Conservation (phyloP, 1,139 yeast species). For the Ashbya aceris region DNA sequence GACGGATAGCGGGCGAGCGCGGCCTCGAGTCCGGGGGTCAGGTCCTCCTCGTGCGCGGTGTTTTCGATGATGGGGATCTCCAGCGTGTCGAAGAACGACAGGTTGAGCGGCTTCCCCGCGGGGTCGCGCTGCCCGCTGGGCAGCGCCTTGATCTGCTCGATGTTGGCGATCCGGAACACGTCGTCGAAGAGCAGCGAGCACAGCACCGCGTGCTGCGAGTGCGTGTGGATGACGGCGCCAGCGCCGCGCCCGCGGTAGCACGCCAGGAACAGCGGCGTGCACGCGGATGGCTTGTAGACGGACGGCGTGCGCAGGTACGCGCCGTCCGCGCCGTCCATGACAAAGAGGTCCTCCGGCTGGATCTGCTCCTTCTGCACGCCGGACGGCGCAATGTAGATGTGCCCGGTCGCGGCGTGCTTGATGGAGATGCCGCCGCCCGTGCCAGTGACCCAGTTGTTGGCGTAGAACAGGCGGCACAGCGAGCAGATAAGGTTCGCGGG, state of each 20-base stretch:
- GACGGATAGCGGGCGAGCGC: constrained; percentile 64
- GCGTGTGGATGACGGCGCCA: constrained; percentile 94
- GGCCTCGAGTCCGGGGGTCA: constrained; percentile 55
- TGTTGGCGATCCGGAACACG: constrained; percentile 66
- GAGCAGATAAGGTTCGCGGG: constrained; percentile 85
- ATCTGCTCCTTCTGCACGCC: constrained; percentile 92
- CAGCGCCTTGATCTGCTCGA: constrained; percentile 89
- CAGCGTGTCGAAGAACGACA: constrained; percentile 65
- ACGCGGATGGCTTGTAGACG: constrained; percentile 76
- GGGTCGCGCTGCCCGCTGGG: constrained; percentile 55
- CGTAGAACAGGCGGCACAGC: constrained; percentile 66
- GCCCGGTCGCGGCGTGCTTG: constrained; percentile 42
- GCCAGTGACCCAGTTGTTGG: constrained; percentile 88
- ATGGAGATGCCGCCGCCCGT: constrained; percentile 95
- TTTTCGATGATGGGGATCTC: constrained; percentile 86
- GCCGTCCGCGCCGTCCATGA: constrained; percentile 49
- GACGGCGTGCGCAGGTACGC: constrained; percentile 54
- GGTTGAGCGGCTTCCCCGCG: constrained; percentile 29
- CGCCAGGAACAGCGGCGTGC: constrained; percentile 80
- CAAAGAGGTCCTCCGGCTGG: constrained; percentile 74
- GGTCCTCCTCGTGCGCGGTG: constrained; percentile 79
- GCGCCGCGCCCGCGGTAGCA: constrained; percentile 66
- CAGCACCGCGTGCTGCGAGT: constrained; percentile 83
- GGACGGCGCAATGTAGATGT: constrained; percentile 78
- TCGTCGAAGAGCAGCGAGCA: constrained; percentile 59